Conservation (phyloP, 139 green algal genomes). For the Ettlia oleoabundans region DNA sequence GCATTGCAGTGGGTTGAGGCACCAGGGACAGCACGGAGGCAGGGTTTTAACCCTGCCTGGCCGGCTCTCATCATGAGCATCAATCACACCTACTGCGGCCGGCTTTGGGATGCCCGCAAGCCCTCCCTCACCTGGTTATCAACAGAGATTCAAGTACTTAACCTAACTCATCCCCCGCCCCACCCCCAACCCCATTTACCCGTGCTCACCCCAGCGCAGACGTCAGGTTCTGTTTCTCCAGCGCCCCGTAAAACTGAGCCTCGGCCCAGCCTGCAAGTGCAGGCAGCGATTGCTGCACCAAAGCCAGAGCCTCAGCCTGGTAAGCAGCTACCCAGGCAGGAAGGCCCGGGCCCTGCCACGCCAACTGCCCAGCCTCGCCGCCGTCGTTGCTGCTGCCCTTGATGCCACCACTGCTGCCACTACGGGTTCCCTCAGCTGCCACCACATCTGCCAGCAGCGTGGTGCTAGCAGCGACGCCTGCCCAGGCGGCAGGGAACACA, state of each 20-base stretch:
- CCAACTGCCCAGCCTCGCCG: neutral
- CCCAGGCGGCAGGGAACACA: constrained; percentile 42
- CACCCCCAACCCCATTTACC: neutral
- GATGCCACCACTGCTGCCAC: neutral
- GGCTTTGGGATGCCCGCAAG: no score
- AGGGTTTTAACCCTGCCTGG: no score
- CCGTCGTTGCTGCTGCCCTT: neutral
- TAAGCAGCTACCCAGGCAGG: constrained; percentile 40
- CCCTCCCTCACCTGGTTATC: no score
- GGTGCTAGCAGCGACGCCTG: constrained; percentile 16
- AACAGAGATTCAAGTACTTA: neutral
- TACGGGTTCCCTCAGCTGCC: neutral
- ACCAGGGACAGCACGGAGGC: no score
- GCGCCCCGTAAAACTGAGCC: constrained; percentile 3
- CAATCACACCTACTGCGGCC: no score
- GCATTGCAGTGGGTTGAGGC: no score
- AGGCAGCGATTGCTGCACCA: constrained; percentile 45
- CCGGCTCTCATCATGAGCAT: no score
- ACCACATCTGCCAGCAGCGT: constrained; percentile 27
- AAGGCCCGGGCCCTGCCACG: neutral
- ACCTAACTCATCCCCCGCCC: neutral
- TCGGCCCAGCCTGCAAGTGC: constrained; percentile 40
- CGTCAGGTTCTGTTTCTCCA: constrained; percentile 48
- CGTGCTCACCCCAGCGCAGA: constrained; percentile 17
- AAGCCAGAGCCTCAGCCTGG: constrained; percentile 24